A percentile compares a stretch with the other conserved stretches of the same genome.
Evolutionary conservation across 371 early-diverging fungal genomes (phyloP).

Genomic region (Mucor circinelloides): DNA sequence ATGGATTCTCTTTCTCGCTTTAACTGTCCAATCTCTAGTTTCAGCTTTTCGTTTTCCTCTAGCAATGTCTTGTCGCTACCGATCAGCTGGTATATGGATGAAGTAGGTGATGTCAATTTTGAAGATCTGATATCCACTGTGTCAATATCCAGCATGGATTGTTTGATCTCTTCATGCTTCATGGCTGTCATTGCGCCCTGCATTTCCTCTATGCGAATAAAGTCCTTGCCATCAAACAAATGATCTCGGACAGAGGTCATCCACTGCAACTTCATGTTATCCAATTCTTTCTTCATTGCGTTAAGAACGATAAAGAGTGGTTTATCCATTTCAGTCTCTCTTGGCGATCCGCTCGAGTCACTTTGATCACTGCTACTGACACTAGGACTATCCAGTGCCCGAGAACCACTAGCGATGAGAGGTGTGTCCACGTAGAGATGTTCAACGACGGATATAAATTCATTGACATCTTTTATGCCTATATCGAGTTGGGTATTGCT

Average conservation of each 20-base stretch:
- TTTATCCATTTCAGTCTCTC: neutral
- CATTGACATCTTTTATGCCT: slow-evolving; percentile 1
- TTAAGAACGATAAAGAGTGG: slow-evolving; percentile 31
- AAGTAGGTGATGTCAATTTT: neutral
- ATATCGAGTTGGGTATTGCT: neutral
- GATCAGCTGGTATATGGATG: slow-evolving; percentile 10
- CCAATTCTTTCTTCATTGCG: slow-evolving; percentile 56
- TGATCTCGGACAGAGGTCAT: slow-evolving; percentile 51
- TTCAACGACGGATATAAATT: slow-evolving; percentile 14
- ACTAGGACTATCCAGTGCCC: neutral
- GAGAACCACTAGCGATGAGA: neutral
- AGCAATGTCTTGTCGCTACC: slow-evolving; percentile 3
- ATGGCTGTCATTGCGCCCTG: neutral
- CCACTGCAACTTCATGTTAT: slow-evolving; percentile 61
- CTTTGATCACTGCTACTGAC: neutral
- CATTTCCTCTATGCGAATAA: neutral
- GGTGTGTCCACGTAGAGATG: slow-evolving; percentile 9
- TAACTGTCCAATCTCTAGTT: neutral
- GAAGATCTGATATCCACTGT: neutral
- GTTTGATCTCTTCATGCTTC: neutral
- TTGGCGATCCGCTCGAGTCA: neutral
- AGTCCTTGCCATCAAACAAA: slow-evolving; percentile 27
- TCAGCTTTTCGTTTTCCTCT: neutral
- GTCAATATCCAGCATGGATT: neutral
- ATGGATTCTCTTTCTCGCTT: neutral